Evolutionary conservation across 306 rosid genomes (phyloP).

Genomic region (Dalbergia oliveri): DNA sequence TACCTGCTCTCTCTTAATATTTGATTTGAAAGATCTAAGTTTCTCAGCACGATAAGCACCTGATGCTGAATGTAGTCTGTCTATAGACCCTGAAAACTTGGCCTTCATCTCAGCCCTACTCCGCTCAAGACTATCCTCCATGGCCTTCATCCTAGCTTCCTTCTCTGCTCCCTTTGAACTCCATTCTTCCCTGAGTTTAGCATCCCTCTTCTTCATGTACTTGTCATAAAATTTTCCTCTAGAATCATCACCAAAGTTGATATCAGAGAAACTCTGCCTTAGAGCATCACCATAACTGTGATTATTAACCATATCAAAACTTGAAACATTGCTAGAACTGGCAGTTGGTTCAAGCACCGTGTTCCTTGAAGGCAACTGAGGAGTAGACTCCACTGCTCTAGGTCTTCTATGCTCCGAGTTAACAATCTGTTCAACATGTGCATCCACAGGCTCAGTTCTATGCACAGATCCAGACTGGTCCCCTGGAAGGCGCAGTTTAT

Average conservation of each 20-base stretch:
- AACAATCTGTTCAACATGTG: conserved; percentile 61
- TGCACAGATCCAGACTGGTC: conserved; percentile 77
- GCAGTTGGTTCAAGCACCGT: conserved; percentile 53
- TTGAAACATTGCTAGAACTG: conserved; percentile 53
- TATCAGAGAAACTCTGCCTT: conserved; percentile 66
- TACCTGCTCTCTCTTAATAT: conserved; percentile 84
- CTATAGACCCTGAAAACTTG: conserved; percentile 76
- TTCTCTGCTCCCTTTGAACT: conserved; percentile 81
- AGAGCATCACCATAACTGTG: conserved; percentile 62
- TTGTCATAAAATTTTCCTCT: conserved; percentile 89
- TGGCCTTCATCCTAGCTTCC: conserved; percentile 95
- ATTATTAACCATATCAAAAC: conserved; percentile 49
- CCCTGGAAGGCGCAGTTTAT: conserved; percentile 93
- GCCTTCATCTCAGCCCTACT: conserved; percentile 85
- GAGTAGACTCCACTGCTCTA: conserved; percentile 61
- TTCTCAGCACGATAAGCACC: conserved; percentile 74
- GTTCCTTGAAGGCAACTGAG: conserved; percentile 56
- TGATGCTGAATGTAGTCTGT: conserved; percentile 64
- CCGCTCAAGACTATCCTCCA: conserved; percentile 91
- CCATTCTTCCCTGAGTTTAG: conserved; percentile 93
- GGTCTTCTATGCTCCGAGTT: conserved; percentile 58
- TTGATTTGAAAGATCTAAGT: conserved; percentile 74
- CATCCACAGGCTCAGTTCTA: conserved; percentile 67
- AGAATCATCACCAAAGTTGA: conserved; percentile 67
- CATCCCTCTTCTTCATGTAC: conserved; percentile 94